Evolutionary conservation across 2,329 filamentous ascomycete genomes (phyloP).

Genomic region (Alternaria burnsii): DNA sequence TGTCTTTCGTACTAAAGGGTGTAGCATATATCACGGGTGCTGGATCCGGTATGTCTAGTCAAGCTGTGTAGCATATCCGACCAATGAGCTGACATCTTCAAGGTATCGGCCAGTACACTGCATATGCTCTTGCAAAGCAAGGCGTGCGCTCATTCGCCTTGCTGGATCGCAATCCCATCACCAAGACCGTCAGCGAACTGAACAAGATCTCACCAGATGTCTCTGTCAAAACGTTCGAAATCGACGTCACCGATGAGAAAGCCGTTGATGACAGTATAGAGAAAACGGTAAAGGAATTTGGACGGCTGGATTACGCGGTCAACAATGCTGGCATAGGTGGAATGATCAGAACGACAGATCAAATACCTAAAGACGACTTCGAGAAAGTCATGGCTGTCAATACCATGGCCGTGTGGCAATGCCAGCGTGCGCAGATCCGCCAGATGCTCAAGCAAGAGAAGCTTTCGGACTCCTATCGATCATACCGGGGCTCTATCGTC

Average conservation of each 20-base stretch:
- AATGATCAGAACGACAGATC: constrained; percentile 54
- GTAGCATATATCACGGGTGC: constrained; percentile 61
- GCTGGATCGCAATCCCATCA: constrained; percentile 56
- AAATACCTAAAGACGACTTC: constrained; percentile 60
- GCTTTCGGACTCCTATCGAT: constrained; percentile 33
- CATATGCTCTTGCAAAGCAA: constrained; percentile 58
- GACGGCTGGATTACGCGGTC: constrained; percentile 64
- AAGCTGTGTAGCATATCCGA: not conserved
- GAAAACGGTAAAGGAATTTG: constrained; percentile 57
- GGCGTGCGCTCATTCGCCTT: constrained; percentile 59
- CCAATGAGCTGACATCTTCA: constrained; percentile 7
- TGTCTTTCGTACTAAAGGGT: constrained; percentile 55
- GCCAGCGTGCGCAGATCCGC: constrained; percentile 62
- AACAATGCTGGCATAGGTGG: constrained; percentile 65
- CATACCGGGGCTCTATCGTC: constrained; percentile 62
- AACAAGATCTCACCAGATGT: constrained; percentile 52
- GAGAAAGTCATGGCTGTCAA: constrained; percentile 62
- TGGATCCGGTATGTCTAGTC: constrained; percentile 52
- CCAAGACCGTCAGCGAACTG: constrained; percentile 47
- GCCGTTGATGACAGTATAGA: constrained; percentile 57
- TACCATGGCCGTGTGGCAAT: constrained; percentile 65
- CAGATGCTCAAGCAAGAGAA: constrained; percentile 62
- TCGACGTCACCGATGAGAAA: constrained; percentile 58
- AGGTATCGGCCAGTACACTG: constrained; percentile 61
- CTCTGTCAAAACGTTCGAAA: constrained; percentile 51